Percentiles rank a stretch among this genome's conserved stretches.
These are phyloP conservation scores for Cucurbita argyrosperma DNA, from an alignment of 306 rosid species.

Conservation along the genomic window DNA sequence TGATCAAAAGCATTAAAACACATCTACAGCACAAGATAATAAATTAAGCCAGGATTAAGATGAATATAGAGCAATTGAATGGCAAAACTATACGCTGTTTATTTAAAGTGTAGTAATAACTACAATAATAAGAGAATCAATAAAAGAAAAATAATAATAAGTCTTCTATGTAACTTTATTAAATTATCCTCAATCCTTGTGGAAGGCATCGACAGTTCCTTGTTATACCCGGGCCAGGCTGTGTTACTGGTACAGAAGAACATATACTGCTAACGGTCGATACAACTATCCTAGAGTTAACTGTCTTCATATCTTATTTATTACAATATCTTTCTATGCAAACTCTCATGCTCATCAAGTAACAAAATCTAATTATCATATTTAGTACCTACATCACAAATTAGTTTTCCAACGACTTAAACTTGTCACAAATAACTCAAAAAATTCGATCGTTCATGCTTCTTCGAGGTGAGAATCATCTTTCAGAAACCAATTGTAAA, in stretches of 20 bases:
- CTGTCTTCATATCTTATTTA: background rate
- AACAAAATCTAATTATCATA: background rate
- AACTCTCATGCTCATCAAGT: background rate
- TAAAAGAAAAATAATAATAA: too few relatives aligned
- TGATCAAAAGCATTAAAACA: conserved; percentile 76
- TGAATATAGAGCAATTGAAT: background rate
- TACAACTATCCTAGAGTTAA: background rate
- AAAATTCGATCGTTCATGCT: background rate
- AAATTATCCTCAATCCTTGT: background rate
- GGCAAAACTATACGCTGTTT: background rate
- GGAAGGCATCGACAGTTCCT: background rate
- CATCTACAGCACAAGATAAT: conserved; percentile 36
- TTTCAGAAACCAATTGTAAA: background rate
- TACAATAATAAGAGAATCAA: background rate
- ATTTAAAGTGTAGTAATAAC: background rate
- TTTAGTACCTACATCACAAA: background rate
- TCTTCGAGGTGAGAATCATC: background rate
- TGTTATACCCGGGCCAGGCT: background rate
- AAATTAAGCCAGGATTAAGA: background rate
- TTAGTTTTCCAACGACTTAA: background rate
- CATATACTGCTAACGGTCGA: background rate
- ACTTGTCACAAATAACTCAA: background rate
- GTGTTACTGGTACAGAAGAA: background rate
- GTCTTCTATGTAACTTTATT: background rate
- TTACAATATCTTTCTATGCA: background rate